Percentiles rank a stretch among this genome's conserved stretches.
Conservation (phyloP, 2,329 filamentous ascomycete species). For the Fusarium metavorans region DNA sequence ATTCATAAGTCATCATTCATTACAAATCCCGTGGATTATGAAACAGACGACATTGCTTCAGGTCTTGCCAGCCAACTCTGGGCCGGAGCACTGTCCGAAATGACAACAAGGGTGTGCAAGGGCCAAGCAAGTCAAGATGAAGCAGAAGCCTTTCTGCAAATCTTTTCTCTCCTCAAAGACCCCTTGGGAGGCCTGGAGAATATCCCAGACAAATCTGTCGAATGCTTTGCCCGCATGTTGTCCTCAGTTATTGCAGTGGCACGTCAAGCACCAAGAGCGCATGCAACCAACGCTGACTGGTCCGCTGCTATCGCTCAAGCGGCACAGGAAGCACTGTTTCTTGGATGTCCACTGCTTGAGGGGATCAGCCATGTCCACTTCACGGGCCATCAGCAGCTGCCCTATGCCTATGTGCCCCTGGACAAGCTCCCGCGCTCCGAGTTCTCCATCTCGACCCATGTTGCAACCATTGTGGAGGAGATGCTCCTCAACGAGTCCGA, state of each 20-base stretch:
- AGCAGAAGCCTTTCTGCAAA: not conserved
- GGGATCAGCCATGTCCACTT: not conserved
- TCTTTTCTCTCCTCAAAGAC: not conserved
- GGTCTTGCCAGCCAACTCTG: not conserved
- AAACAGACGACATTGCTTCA: not conserved
- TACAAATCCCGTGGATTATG: not conserved
- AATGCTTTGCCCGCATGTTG: not conserved
- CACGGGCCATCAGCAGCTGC: not conserved
- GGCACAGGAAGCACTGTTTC: slow-evolving; percentile 1
- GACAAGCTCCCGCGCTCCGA: not conserved
- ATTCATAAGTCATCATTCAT: not conserved
- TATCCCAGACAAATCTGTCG: not conserved
- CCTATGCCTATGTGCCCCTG: not conserved
- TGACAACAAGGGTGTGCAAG: not conserved
- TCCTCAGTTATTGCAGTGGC: not conserved
- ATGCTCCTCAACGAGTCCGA: not conserved
- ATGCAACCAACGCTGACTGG: not conserved
- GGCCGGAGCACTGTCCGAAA: not conserved
- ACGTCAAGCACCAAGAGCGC: not conserved
- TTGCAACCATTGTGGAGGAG: slow-evolving; percentile 2
- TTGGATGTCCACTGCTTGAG: not conserved
- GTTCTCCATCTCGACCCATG: not conserved
- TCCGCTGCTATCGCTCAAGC: not conserved
- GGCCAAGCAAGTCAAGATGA: not conserved
- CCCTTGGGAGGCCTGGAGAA: not conserved